Evolutionary conservation across 371 early-diverging fungal species (phyloP), one percentile per base, ranked within the genome.

Genomic region (Capniomyces stellatus): DNA sequence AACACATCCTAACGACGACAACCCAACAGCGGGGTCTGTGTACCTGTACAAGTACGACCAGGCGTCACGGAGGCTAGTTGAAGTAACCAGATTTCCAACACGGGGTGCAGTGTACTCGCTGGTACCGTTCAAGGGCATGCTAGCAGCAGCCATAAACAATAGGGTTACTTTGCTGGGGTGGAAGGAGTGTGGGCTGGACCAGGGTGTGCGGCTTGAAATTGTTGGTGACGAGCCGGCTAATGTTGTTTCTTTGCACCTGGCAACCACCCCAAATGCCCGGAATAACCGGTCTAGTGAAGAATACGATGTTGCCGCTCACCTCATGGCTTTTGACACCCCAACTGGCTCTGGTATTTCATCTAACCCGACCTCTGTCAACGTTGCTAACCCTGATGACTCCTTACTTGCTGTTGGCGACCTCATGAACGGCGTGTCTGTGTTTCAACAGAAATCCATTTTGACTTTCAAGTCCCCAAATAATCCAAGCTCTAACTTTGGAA

Each of bases 391-490:
- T 27, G 30, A n/a, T n/a, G 30, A 49, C 28, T 25, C 25, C n/a
- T n/a, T 49, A 10, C 59, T 92, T 27, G 62, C 83, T 0, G 85
- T 90, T 2, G 93, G 87, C n/a, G 96, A 95, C 63, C 43, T 93
- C 55, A 79, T 92, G 73, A 75, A 79, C 39, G 88, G 89, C 0
- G 75, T 85, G 21, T 67, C 82, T 0, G 52, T 89, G 15, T 63
- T 85, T 46, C 56, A 62, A 30, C 49, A 49, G 10, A 49, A 49
- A 27, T 24, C 25, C 8, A 10, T 49, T 27, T 13, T 29, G 28
- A 49, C 30, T 24, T 18, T 3, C n/a, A 27, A 24, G 77, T 72
- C 53, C 40, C n/a, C 8, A 4, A 4, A 23, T 10, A 29, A 12
- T 4, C 21, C 22, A 18, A 12, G 22, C 8, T 51, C 8, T 41